Base-by-base conservation (phyloP, 192 early-diverging fungal genomes). In the Diversispora epigaea region DNA sequence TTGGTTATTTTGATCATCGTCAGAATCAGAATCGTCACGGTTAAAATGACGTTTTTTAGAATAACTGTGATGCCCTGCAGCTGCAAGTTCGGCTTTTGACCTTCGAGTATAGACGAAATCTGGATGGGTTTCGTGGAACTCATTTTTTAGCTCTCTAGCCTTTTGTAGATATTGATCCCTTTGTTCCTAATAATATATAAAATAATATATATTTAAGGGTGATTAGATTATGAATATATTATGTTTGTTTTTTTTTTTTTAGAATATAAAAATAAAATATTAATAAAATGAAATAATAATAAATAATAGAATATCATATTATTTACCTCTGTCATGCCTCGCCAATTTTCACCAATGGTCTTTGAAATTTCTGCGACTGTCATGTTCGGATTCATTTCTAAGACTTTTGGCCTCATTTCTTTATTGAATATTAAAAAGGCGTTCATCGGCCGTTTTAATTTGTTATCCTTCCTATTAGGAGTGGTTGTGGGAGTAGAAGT, bases 401-500 rank as follows among this genome's bases (percentile, higher is more conserved):
- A 65, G 49, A 89, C 75, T 73, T 84, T 84, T 62, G 80, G 84
- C 14, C 86, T 82, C 82, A 87, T 88, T 46, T 87, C 86, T 47
- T 83, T 80, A 66, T 88, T 89, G 58, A 87, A 89, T 52, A 89
- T 81, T 49, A 89, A 55, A 68, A 88, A 89, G 17, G 84, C 85
- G 73, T 88, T 89, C 70, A 86, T 85, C 12, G 86, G 86, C 21
- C 87, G 81, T 76, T 86, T 88, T n/a, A 87, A 71, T 64, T 84
- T 80, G 46, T 77, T 79, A 63, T 82, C 79, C 43, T 39, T 73
- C 47, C 71, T 65, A 56, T n/a, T 22, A 65, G 67, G 77, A 22
- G 77, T 63, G 14, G 73, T 73, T 10, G 77, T 73, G 22, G 73
- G 62, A 21, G 79, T 76, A 49, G 46, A 9, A 60, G 56, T 32